These are phyloP conservation scores for Sphaerulina musiva DNA, from an alignment of 2,329 filamentous ascomycete species.

Conservation along the genomic window DNA sequence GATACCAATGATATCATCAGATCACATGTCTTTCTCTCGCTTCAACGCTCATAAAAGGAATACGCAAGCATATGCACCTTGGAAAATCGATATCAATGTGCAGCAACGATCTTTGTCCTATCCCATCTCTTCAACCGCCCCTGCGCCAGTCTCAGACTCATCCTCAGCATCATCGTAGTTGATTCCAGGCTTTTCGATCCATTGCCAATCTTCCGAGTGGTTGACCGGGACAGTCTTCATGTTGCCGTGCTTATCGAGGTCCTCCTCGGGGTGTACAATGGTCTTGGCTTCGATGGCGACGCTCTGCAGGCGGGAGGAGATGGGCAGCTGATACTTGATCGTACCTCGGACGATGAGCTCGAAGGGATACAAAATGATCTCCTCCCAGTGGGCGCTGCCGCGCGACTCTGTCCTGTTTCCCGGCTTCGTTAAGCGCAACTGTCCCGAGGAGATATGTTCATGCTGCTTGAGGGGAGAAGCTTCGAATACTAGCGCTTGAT, in stretches of 20 bases:
- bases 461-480: conserved; percentile 77
- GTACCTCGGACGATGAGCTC: conserved; percentile 88
- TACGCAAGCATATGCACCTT: conserved; percentile 13
- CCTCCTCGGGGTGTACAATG: conserved; percentile 37
- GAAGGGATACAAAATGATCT: conserved; percentile 84
- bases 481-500: conserved; percentile 82
- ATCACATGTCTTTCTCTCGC: conserved; percentile 11
- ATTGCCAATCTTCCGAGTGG: conserved; percentile 29
- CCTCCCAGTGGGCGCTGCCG: conserved; percentile 81
- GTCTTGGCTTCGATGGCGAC: conserved; percentile 43
- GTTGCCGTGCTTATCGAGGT: conserved; percentile 24
- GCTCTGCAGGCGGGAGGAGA: conserved; percentile 50
- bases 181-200: conserved; percentile 28
- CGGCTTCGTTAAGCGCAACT: conserved; percentile 73
- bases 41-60: conserved; percentile 20
- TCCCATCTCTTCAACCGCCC: conserved; percentile 7
- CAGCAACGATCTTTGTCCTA: conserved; percentile 9
- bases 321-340: conserved; percentile 68
- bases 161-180: conserved; percentile 11
- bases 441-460: conserved; percentile 66
- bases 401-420: conserved; percentile 81
- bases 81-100: conserved; percentile 18
- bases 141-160: neutral
- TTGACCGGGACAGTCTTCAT: conserved; percentile 29
- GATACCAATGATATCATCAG: neutral